Evolutionary conservation across 106 monocot species (phyloP).

Genomic region (Dendrobium huoshanense): DNA sequence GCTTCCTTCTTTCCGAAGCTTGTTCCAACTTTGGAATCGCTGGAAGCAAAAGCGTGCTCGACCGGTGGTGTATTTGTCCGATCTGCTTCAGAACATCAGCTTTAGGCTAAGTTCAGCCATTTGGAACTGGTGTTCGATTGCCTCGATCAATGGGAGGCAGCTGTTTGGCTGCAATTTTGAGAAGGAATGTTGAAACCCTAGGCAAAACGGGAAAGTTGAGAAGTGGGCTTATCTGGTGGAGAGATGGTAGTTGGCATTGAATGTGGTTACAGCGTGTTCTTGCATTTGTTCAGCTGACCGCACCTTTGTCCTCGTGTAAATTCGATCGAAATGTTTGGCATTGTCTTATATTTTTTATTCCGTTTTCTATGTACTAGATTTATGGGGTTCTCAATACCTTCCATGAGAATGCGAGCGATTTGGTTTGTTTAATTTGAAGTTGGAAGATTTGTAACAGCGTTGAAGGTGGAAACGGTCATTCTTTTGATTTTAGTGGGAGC

Average conservation of each 20-base stretch:
- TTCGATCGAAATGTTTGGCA: not conserved
- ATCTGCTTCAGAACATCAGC: slow-evolving; percentile 6
- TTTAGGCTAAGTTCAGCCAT: not conserved
- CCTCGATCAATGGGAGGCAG: not conserved
- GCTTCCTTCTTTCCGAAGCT: not conserved
- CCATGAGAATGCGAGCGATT: not conserved
- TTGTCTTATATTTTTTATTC: not conserved
- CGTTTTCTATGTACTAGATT: not conserved
- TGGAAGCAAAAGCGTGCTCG: not conserved
- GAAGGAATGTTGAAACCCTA: not conserved
- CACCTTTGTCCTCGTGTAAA: not conserved
- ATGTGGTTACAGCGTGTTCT: not conserved
- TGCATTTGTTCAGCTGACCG: not conserved
- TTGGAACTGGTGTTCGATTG: not conserved
- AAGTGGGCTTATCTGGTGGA: not conserved
- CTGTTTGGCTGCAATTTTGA: slow-evolving; percentile 2
- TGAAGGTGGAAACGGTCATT: not conserved
- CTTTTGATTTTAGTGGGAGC: not conserved
- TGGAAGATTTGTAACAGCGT: not conserved
- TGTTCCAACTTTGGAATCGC: not conserved
- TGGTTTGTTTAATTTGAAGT: not conserved
- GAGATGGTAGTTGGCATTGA: not conserved
- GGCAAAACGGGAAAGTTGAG: slow-evolving; percentile 10
- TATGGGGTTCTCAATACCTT: not conserved
- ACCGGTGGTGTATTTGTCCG: not conserved